These are phyloP conservation scores for Rickenella mellea DNA, from an alignment of 768 basidiomycete species.

Conservation along the genomic window DNA sequence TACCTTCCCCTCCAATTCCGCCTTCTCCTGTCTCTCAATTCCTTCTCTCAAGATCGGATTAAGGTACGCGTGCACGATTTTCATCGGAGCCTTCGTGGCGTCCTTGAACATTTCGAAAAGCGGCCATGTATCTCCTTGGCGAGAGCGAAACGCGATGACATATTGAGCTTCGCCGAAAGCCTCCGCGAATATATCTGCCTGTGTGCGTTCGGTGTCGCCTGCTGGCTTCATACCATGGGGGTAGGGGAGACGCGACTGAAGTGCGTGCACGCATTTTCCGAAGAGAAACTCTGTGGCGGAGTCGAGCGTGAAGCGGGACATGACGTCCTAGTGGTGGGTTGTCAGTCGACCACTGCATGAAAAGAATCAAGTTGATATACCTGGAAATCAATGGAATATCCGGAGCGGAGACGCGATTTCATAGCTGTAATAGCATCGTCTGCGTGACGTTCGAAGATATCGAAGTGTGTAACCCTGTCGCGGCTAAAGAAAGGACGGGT, in stretches of 20 bases:
- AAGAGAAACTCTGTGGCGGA: conserved; percentile 52
- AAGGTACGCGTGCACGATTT: conserved; percentile 40
- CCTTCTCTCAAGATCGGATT: conserved; percentile 24
- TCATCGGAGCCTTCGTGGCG: conserved; percentile 35
- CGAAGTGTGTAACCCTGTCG: conserved; percentile 50
- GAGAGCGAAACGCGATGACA: conserved; percentile 25
- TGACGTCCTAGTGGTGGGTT: conserved; percentile 32
- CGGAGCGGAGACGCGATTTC: conserved; percentile 37
- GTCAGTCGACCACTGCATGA: background rate
- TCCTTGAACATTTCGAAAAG: conserved; percentile 11
- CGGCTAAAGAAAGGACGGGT: conserved; percentile 54
- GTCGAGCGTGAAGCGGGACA: conserved; percentile 51
- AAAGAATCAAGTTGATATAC: conserved; percentile 15
- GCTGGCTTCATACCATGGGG: conserved; percentile 27
- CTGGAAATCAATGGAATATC: conserved; percentile 52
- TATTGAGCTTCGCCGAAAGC: conserved; percentile 44
- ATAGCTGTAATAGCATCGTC: conserved; percentile 32
- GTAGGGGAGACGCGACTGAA: conserved; percentile 38
- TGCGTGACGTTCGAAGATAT: conserved; percentile 49
- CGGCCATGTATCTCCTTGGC: conserved; percentile 11
- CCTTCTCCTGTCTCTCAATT: conserved; percentile 12
- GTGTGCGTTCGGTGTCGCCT: conserved; percentile 13
- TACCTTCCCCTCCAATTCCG: conserved; percentile 23
- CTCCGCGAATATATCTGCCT: conserved; percentile 28
- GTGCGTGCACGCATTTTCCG: conserved; percentile 34